Conservation (phyloP, 495 filamentous ascomycete genomes). For the Baudoinia panamericana region DNA sequence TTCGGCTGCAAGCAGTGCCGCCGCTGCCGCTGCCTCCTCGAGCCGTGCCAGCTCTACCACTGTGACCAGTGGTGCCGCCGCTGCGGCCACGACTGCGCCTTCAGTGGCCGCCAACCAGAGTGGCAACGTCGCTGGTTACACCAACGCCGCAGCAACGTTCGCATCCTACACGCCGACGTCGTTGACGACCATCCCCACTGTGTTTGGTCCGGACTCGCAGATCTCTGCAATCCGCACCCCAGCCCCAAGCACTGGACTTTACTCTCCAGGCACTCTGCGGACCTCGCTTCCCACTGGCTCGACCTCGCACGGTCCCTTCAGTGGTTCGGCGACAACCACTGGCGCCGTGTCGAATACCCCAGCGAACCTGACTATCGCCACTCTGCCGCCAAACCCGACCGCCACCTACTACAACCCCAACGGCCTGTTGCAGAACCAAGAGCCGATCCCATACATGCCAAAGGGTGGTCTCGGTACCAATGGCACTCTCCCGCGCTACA, state of each 20-base stretch:
- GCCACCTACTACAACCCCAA: constrained; percentile 50
- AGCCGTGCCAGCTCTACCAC: neutral
- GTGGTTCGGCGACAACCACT: constrained; percentile 28
- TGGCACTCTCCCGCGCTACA: constrained; percentile 57
- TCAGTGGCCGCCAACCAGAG: constrained; percentile 4
- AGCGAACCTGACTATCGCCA: constrained; percentile 19
- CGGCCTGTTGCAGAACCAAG: constrained; percentile 48
- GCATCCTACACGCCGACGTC: constrained; percentile 14
- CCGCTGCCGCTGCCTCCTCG: too few species aligned
- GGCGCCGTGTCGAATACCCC: constrained; percentile 23
- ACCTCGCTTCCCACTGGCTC: constrained; percentile 23
- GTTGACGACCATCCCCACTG: constrained; percentile 11
- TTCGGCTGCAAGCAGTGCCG: too few species aligned
- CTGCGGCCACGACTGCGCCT: neutral
- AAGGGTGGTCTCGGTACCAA: constrained; percentile 72
- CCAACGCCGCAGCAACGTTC: constrained; percentile 24
- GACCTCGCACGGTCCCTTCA: constrained; percentile 31
- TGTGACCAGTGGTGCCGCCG: neutral
- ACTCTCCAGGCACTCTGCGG: constrained; percentile 15
- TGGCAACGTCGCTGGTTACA: constrained; percentile 25
- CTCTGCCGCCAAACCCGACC: constrained; percentile 29
- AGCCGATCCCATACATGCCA: constrained; percentile 63
- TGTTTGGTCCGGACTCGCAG: constrained; percentile 18
- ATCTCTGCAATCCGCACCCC: constrained; percentile 17
- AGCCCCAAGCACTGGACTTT: constrained; percentile 8